These are phyloP conservation scores for Papiliotrema laurentii DNA, from an alignment of 1,284 basidiomycete species.

Conservation along the genomic window DNA sequence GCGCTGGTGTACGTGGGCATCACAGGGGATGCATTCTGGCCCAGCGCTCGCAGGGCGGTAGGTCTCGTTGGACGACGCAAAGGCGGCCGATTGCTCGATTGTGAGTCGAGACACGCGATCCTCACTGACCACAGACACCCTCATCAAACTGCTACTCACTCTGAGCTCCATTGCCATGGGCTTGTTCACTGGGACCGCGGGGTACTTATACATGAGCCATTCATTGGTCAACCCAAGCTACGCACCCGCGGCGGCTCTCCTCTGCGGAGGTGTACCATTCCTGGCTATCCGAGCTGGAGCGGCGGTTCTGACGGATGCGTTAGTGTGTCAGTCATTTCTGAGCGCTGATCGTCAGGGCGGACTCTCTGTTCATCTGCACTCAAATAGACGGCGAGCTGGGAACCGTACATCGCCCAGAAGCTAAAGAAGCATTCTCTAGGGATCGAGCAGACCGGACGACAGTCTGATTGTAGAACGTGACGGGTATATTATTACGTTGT, in stretches of 20 bases:
- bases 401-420: conserved; percentile 60
- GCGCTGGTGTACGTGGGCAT: conserved; percentile 80
- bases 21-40: conserved; percentile 78
- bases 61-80: conserved; percentile 44
- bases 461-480: too few species aligned
- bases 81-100: conserved; percentile 45
- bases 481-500: too few species aligned
- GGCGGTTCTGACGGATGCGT: conserved; percentile 74
- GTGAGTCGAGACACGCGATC: conserved; percentile 20
- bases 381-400: conserved; percentile 77
- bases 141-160: conserved; percentile 60
- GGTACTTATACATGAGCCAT: conserved; percentile 84
- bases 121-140: conserved; percentile 47
- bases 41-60: conserved; percentile 64
- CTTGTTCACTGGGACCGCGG: conserved; percentile 72
- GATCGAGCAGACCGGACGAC: too few species aligned
- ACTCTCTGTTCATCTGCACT: conserved; percentile 82
- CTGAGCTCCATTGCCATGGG: conserved; percentile 70
- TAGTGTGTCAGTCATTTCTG: conserved; percentile 30
- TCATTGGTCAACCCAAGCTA: conserved; percentile 69
- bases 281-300: conserved; percentile 77
- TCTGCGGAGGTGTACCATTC: conserved; percentile 74
- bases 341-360: conserved; percentile 49
- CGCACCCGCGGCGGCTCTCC: conserved; percentile 68
- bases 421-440: conserved; percentile 55